A percentile compares a stretch with the other conserved stretches of the same genome.
Evolutionary conservation across 2,329 filamentous ascomycete species (phyloP).

Genomic region (Penicillium sp.): DNA sequence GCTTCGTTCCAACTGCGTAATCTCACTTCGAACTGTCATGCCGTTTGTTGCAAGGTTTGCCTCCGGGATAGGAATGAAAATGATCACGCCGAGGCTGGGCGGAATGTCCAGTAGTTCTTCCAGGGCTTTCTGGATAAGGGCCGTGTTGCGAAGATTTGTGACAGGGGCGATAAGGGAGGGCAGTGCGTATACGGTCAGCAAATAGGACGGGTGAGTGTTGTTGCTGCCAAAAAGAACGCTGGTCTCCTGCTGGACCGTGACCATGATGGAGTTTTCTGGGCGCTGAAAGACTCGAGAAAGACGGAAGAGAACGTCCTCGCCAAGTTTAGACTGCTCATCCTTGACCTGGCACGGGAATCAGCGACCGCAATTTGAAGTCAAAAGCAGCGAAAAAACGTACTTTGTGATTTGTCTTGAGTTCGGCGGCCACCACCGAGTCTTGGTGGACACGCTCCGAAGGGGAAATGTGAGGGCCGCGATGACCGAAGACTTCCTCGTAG

Average conservation of each 20-base stretch:
- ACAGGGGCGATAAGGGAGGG: conserved; percentile 66
- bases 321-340: conserved; percentile 70
- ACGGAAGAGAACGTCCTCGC: conserved; percentile 69
- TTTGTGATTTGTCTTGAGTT: conserved; percentile 63
- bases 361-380: neutral
- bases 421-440: conserved; percentile 61
- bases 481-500: conserved; percentile 41
- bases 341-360: conserved; percentile 52
- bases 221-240: conserved; percentile 73
- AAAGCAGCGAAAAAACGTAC: conserved; percentile 43
- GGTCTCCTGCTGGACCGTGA: conserved; percentile 71
- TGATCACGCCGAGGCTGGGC: conserved; percentile 66
- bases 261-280: conserved; percentile 69
- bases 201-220: conserved; percentile 75
- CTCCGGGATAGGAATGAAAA: conserved; percentile 68
- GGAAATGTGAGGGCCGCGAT: conserved; percentile 36
- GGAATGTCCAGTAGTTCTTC: conserved; percentile 67
- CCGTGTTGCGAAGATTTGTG: conserved; percentile 77
- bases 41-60: conserved; percentile 71
- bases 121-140: conserved; percentile 74
- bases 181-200: conserved; percentile 70
- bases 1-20: conserved; percentile 57
- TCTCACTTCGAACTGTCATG: conserved; percentile 66
- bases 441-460: conserved; percentile 50
- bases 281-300: conserved; percentile 74